Evolutionary conservation across 495 filamentous ascomycete genomes (phyloP).

Genomic region (Hapsidospora chrysogenum): DNA sequence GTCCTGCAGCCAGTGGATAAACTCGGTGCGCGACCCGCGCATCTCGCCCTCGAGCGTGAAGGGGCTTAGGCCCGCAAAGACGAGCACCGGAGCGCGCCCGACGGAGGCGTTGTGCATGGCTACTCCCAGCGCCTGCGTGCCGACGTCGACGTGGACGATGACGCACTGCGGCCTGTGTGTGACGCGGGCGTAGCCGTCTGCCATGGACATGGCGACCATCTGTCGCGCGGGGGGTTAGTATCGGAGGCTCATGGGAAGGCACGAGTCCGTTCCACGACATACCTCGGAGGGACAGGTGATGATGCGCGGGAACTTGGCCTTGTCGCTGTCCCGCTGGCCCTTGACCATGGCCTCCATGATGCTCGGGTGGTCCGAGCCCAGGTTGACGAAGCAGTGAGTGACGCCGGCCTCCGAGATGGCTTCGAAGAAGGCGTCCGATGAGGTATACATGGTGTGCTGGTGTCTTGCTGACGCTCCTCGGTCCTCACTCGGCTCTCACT

Average conservation of each 20-base stretch:
- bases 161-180: constrained; percentile 79
- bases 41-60: constrained; percentile 86
- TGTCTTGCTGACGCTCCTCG: too few species aligned
- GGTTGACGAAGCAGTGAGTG: constrained; percentile 80
- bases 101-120: constrained; percentile 85
- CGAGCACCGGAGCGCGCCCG: constrained; percentile 71
- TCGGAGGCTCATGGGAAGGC: not conserved
- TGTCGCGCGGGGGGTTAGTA: constrained; percentile 12
- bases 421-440: constrained; percentile 75
- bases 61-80: constrained; percentile 82
- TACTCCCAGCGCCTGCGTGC: constrained; percentile 75
- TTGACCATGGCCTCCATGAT: constrained; percentile 93
- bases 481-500: too few species aligned
- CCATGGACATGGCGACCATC: constrained; percentile 98
- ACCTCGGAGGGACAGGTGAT: constrained; percentile 91
- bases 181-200: constrained; percentile 81
- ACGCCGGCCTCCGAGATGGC: constrained; percentile 86
- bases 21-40: constrained; percentile 77
- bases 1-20: constrained; percentile 97
- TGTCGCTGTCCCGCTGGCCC: constrained; percentile 43
- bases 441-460: constrained; percentile 35
- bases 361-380: constrained; percentile 83
- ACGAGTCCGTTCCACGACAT: too few species aligned
- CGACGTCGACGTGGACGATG: constrained; percentile 92
- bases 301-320: constrained; percentile 60